phyloP scores from a whole-genome alignment of 192 early-diverging fungal species.

The Lunasporangiospora selenospora region DNA sequence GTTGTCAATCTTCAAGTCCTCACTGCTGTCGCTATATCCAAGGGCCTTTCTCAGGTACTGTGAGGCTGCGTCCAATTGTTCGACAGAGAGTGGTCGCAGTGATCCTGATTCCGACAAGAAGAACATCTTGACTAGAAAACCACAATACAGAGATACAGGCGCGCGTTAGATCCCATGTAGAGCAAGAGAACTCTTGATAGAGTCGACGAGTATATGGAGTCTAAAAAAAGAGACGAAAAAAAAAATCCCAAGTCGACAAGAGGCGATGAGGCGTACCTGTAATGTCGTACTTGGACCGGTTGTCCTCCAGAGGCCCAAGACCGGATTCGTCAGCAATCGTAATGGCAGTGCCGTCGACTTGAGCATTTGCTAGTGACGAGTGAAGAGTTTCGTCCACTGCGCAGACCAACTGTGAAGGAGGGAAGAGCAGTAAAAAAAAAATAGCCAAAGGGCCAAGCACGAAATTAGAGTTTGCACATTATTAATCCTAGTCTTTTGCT shows the following conservation, averaged over 20 bases:
- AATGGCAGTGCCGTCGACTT: constrained; percentile 24
- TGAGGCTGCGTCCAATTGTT: constrained; percentile 19
- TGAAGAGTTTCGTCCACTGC: constrained; percentile 56
- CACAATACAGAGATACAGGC: not conserved
- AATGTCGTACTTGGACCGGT: constrained; percentile 51
- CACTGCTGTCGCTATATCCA: too few relatives aligned
- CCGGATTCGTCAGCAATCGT: constrained; percentile 52
- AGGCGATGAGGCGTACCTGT: constrained; percentile 45
- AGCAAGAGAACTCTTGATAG: too few relatives aligned
- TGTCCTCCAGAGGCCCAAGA: constrained; percentile 45
- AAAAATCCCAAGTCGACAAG: not conserved
- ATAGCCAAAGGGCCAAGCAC: too few relatives aligned
- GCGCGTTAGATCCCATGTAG: not conserved
- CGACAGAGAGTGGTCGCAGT: constrained; percentile 17
- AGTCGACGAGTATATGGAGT: not conserved
- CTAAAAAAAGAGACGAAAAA: not conserved
- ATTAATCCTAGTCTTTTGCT: too few relatives aligned
- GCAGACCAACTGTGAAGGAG: constrained; percentile 57
- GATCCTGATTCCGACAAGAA: constrained; percentile 13
- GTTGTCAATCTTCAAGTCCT: constrained; percentile 29
- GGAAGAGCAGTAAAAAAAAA: too few relatives aligned
- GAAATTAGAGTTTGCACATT: too few relatives aligned
- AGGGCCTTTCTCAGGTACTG: constrained; percentile 4
- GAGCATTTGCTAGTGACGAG: constrained; percentile 42
- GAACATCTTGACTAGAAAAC: constrained; percentile 38